Percentiles rank a stretch among this genome's conserved stretches.
These are phyloP conservation scores for Geosiphon pyriformis DNA, from an alignment of 192 early-diverging fungal species.

Conservation along the genomic window DNA sequence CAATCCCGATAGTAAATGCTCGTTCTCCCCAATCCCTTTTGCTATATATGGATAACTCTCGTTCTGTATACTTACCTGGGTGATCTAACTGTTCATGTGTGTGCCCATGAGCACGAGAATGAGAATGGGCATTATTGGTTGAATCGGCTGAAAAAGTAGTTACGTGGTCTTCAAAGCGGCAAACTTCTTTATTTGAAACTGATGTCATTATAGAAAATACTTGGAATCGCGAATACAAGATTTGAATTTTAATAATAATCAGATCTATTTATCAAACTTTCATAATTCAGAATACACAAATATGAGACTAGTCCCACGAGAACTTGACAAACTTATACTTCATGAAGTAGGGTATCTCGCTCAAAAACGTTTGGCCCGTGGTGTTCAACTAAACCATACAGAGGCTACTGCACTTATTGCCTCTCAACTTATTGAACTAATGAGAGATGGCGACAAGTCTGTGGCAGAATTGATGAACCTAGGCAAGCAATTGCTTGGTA, in stretches of 20 bases:
- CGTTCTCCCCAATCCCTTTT: slow-evolving; percentile 86
- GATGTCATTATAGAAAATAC: not conserved
- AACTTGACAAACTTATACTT: slow-evolving; percentile 90
- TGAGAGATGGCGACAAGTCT: slow-evolving; percentile 82
- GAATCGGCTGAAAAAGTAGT: slow-evolving; percentile 30
- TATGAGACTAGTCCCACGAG: slow-evolving; percentile 83
- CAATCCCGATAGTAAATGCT: slow-evolving; percentile 93
- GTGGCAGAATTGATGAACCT: slow-evolving; percentile 85
- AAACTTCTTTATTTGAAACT: slow-evolving; percentile 21
- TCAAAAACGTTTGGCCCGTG: slow-evolving; percentile 85
- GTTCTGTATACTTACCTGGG: slow-evolving; percentile 74
- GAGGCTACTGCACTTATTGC: slow-evolving; percentile 89
- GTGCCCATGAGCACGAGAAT: slow-evolving; percentile 76
- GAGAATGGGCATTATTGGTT: slow-evolving; percentile 44
- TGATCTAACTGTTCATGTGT: slow-evolving; percentile 87
- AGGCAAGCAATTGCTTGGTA: slow-evolving; percentile 84
- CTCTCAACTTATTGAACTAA: slow-evolving; percentile 78
- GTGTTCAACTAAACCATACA: slow-evolving; percentile 78
- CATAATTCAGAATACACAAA: not conserved
- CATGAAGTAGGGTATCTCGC: slow-evolving; percentile 84
- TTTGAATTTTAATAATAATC: too few relatives aligned
- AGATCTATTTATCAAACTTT: too few relatives aligned
- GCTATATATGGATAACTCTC: slow-evolving; percentile 64
- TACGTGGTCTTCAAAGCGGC: slow-evolving; percentile 48
- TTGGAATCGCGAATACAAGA: not conserved